Evolutionary conservation across 192 early-diverging fungal genomes (phyloP), one percentile per base, ranked within the genome.

Genomic region (Umbelopsis ramanniana): DNA sequence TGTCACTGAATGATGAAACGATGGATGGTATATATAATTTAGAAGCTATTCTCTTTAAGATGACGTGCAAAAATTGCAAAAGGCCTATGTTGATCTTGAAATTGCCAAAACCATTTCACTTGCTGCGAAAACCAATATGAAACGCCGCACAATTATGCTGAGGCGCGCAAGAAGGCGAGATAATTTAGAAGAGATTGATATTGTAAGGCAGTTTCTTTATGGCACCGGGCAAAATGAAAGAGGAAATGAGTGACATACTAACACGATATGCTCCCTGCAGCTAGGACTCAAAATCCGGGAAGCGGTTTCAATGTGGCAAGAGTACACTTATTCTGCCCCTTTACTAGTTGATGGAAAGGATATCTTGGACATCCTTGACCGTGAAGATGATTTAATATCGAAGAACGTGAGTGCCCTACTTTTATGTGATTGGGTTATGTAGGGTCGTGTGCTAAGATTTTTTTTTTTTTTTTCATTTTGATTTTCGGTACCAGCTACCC

Each of bases 121-220:
- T 21, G 73, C 76, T n/a, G 76, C 76, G 17, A 78, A 78, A 55
- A 78, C 72, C 33, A 78, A 78, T 24, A 52, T 78, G 55, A 78
- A 78, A 46, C 55, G 76, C 29, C 67, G 76, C 45, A 70, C 46
- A 0, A 73, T 78, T 22, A 29, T 78, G 40, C 50, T 78, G 29
- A 73, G 53, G 24, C 69, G 76, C 33, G 46, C 69, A 24, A 50
- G 76, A 50, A 73, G 57, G 19, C 57, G 57, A 63, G 57, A 63
- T 37, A 26, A 19, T 6, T 19, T 63, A 19, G 76, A 78, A 11
- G 60, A 78, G 45, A 52, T 78, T 22, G 55, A 78, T 21, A 29
- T 70, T 45, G 76, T 78, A 70, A 66, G 37, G 29, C 5, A 63
- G 12, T 11, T 37, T 35, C 15, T 2, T 37, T 2, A 23, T 6